Evolutionary conservation across 2,329 filamentous ascomycete species (phyloP).

Genomic region (Pseudocercospora ulei): DNA sequence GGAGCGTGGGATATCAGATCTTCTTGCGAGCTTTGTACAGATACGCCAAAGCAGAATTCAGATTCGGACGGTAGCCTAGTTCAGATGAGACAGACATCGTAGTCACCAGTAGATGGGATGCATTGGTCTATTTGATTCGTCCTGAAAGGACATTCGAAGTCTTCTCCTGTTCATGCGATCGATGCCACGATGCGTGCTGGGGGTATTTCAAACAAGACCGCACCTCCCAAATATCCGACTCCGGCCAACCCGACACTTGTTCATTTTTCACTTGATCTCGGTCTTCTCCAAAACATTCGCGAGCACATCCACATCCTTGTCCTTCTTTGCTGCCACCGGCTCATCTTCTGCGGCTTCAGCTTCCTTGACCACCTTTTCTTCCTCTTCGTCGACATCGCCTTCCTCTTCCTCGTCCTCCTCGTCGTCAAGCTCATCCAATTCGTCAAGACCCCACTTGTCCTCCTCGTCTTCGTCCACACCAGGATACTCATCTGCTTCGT

Average conservation of each 20-base stretch:
- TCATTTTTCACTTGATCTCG: constrained; percentile 34
- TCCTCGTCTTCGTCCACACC: constrained; percentile 58
- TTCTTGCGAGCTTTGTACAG: constrained; percentile 77
- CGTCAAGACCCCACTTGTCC: constrained; percentile 75
- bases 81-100: constrained; percentile 1
- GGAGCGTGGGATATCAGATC: constrained; percentile 80
- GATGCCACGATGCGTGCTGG: neutral
- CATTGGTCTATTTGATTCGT: neutral
- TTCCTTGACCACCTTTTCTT: constrained; percentile 59
- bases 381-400: constrained; percentile 51
- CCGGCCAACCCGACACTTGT: neutral
- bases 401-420: constrained; percentile 52
- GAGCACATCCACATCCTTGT: constrained; percentile 71
- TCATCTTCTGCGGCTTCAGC: constrained; percentile 64
- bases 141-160: too few relatives aligned
- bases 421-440: constrained; percentile 75
- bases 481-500: constrained; percentile 45
- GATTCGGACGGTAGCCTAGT: constrained; percentile 54
- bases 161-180: too few relatives aligned
- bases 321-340: constrained; percentile 59
- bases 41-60: constrained; percentile 79
- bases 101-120: neutral
- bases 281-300: constrained; percentile 68
- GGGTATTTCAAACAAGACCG: constrained; percentile 4
- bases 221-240: neutral